Evolutionary conservation across 78 protist species (phyloP).

Genomic region (Ministeria vibrans): DNA sequence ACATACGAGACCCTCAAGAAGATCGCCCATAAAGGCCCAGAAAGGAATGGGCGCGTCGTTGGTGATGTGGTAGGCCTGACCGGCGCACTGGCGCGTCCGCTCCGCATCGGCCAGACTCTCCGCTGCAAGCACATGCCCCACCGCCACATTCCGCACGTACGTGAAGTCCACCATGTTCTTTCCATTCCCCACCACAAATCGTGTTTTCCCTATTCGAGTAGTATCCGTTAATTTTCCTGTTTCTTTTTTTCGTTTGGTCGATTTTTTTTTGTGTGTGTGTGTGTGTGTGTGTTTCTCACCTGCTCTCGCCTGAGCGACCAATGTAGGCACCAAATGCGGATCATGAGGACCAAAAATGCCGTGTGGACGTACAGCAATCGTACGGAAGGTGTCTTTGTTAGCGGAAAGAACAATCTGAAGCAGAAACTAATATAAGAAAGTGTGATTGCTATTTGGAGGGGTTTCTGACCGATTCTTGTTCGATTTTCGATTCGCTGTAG

Average conservation of each 20-base stretch:
- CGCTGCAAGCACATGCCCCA: neutral
- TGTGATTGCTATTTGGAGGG: neutral
- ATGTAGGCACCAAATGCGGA: neutral
- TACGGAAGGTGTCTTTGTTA: neutral
- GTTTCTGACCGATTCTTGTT: neutral
- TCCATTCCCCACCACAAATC: neutral
- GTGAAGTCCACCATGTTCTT: slow-evolving; percentile 1
- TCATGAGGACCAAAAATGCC: slow-evolving; percentile 2
- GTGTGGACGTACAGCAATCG: slow-evolving; percentile 4
- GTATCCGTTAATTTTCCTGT: neutral
- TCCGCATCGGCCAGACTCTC: neutral
- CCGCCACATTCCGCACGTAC: neutral
- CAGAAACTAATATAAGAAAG: neutral
- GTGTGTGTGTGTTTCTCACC: no score
- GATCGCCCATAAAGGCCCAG: neutral
- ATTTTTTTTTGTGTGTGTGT: no score
- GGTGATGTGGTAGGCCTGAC: slow-evolving; percentile 3
- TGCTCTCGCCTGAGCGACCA: neutral
- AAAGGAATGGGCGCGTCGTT: slow-evolving; percentile 4
- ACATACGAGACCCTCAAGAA: neutral
- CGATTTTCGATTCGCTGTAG: neutral
- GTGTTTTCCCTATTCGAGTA: neutral
- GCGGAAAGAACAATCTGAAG: neutral
- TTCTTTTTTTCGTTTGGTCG: no score
- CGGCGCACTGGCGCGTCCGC: neutral